These are phyloP conservation scores for Gossypium turneri DNA, from an alignment of 345 rosid genomes.

Conservation along the genomic window DNA sequence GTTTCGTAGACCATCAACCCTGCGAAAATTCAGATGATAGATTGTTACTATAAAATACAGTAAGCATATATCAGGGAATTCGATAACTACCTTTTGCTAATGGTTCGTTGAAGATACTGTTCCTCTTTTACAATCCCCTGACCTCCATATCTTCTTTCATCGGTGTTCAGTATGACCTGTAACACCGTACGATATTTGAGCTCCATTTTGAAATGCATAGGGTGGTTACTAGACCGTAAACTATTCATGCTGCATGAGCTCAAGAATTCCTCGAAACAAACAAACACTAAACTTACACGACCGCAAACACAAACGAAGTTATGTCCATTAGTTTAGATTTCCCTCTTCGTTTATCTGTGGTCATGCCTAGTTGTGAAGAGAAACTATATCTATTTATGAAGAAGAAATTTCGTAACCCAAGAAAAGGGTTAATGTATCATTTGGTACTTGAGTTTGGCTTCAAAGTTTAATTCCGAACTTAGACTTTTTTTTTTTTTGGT, in stretches of 20 bases:
- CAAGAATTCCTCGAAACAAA: neutral
- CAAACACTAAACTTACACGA: no score
- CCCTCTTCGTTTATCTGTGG: neutral
- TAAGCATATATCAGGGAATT: neutral
- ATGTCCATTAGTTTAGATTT: no score
- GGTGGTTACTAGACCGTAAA: neutral
- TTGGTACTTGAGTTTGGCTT: no score
- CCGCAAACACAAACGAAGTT: no score
- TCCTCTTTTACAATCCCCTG: slow-evolving; percentile 50
- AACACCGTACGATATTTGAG: neutral
- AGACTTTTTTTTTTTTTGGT: no score
- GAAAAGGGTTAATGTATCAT: no score
- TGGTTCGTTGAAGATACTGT: slow-evolving; percentile 66
- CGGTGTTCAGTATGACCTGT: slow-evolving; percentile 74
- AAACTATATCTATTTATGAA: neutral
- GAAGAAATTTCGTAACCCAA: neutral
- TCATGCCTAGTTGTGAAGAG: neutral
- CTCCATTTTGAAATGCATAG: neutral
- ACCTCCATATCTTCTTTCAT: slow-evolving; percentile 80
- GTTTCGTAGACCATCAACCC: slow-evolving; percentile 69
- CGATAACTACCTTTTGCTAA: slow-evolving; percentile 47
- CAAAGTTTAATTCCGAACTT: no score
- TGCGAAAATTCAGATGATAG: slow-evolving; percentile 25
- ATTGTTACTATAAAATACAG: neutral
- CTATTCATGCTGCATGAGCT: neutral